Conservation (phyloP, 495 filamentous ascomycete species). For the Astrothelium subdiscretum region DNA sequence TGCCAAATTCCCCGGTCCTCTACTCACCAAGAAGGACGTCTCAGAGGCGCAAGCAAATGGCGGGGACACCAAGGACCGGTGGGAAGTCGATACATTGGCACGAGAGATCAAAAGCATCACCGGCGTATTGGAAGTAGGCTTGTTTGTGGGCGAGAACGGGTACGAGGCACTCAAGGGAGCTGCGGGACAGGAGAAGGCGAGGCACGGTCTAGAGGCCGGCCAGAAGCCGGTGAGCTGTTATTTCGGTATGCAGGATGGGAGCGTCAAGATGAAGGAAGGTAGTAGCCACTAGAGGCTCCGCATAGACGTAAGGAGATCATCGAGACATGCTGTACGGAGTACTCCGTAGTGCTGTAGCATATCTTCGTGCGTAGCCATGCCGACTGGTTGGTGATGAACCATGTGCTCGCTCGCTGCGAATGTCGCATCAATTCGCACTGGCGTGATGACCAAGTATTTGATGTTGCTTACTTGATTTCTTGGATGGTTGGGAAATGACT, state of each 20-base stretch:
- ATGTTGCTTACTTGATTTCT: no score
- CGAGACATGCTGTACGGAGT: not conserved
- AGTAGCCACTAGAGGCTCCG: not conserved
- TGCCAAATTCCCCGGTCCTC: slow-evolving; percentile 59
- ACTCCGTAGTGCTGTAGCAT: not conserved
- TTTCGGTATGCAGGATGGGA: slow-evolving; percentile 80
- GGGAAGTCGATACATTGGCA: slow-evolving; percentile 66
- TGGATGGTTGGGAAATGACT: not conserved
- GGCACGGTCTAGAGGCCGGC: slow-evolving; percentile 39
- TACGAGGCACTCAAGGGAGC: slow-evolving; percentile 41
- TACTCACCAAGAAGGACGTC: slow-evolving; percentile 53
- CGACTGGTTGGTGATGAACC: no score
- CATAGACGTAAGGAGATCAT: not conserved
- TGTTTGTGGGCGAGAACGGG: slow-evolving; percentile 75
- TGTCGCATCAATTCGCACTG: not conserved
- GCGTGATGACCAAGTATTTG: no score
- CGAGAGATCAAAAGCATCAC: slow-evolving; percentile 64
- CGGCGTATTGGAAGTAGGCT: slow-evolving; percentile 82
- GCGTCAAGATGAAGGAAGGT: slow-evolving; percentile 18
- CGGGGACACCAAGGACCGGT: slow-evolving; percentile 27
- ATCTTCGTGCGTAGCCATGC: no score
- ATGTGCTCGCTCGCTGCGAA: no score
- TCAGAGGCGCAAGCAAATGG: slow-evolving; percentile 15
- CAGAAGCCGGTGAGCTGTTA: slow-evolving; percentile 90
- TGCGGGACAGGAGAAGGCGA: slow-evolving; percentile 35